Percentiles rank a stretch among this genome's conserved stretches.
Evolutionary conservation across 2,329 filamentous ascomycete species (phyloP).

Genomic region (Fusarium xyrophilum): DNA sequence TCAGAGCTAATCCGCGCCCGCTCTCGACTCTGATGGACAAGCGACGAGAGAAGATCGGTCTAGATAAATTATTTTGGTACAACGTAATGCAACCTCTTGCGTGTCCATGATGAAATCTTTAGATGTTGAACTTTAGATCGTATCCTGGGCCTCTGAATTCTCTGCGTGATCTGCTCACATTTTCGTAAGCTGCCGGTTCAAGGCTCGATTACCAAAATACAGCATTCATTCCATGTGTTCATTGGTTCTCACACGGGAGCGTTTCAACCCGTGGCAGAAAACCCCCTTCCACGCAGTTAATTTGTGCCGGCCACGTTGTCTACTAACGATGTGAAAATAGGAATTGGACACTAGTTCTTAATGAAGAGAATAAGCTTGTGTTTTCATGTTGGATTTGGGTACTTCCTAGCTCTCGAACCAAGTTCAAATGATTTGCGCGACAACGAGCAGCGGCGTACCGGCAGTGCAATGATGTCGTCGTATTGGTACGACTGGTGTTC

Average conservation of each 20-base stretch:
- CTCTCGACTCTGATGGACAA: slow-evolving; percentile 20
- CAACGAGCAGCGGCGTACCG: slow-evolving; percentile 24
- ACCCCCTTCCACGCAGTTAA: not conserved
- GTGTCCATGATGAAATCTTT: slow-evolving; percentile 49
- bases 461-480: slow-evolving; percentile 26
- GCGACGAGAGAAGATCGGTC: slow-evolving; percentile 31
- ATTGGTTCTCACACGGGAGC: slow-evolving; percentile 6
- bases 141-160: slow-evolving; percentile 1
- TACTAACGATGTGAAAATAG: not conserved
- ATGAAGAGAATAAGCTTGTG: not conserved
- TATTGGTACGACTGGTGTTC: slow-evolving; percentile 28
- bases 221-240: slow-evolving; percentile 8
- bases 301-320: not conserved
- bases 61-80: slow-evolving; percentile 20
- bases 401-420: slow-evolving; percentile 20
- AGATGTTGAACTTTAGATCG: slow-evolving; percentile 31
- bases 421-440: slow-evolving; percentile 16
- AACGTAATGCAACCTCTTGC: slow-evolving; percentile 7
- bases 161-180: not conserved
- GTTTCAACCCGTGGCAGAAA: slow-evolving; percentile 10
- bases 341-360: not conserved
- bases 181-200: not conserved
- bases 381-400: not conserved
- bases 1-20: slow-evolving; percentile 23
- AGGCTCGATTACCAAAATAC: not conserved